These are phyloP conservation scores for Pleurostoma richardsiae DNA, from an alignment of 2,329 filamentous ascomycete genomes.

Conservation along the genomic window DNA sequence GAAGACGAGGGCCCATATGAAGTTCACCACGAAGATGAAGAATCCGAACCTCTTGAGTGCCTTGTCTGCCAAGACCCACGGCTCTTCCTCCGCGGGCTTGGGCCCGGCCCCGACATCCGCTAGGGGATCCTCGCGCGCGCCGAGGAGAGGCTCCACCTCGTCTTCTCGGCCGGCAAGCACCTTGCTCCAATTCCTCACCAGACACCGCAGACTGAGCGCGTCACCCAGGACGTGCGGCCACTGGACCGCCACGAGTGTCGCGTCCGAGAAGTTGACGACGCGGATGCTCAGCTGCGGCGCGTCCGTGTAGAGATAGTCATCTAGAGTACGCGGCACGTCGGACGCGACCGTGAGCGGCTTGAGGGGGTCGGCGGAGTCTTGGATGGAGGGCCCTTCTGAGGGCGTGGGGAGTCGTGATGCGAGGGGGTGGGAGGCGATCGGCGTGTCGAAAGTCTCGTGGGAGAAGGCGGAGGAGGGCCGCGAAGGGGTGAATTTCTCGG, in stretches of 20 bases:
- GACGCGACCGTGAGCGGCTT: slow-evolving; percentile 14
- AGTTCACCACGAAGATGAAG: slow-evolving; percentile 24
- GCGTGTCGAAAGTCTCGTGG: slow-evolving; percentile 25
- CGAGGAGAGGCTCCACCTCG: slow-evolving; percentile 30
- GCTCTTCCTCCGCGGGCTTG: slow-evolving; percentile 16
- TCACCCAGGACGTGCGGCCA: slow-evolving; percentile 45
- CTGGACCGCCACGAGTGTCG: slow-evolving; percentile 39
- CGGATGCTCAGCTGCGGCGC: slow-evolving; percentile 40
- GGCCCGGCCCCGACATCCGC: slow-evolving; percentile 11
- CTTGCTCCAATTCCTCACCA: slow-evolving; percentile 40
- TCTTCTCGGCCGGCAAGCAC: slow-evolving; percentile 35
- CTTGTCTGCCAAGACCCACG: slow-evolving; percentile 16
- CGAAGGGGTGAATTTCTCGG: slow-evolving; percentile 18
- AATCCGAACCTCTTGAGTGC: slow-evolving; percentile 19
- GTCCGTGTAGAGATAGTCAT: slow-evolving; percentile 35
- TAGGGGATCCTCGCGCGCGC: slow-evolving; percentile 29
- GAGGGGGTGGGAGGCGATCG: slow-evolving; percentile 33
- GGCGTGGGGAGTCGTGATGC: slow-evolving; percentile 27
- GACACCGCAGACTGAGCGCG: slow-evolving; percentile 31
- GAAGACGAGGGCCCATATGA: slow-evolving; percentile 25
- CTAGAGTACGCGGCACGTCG: slow-evolving; percentile 20
- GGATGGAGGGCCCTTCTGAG: slow-evolving; percentile 19
- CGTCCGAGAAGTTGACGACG: slow-evolving; percentile 41
- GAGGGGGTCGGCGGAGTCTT: slow-evolving; percentile 18
- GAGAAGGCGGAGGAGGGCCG: slow-evolving; percentile 34